Evolutionary conservation across 2,329 filamentous ascomycete genomes (phyloP).

Genomic region (Neonectria ditissima): DNA sequence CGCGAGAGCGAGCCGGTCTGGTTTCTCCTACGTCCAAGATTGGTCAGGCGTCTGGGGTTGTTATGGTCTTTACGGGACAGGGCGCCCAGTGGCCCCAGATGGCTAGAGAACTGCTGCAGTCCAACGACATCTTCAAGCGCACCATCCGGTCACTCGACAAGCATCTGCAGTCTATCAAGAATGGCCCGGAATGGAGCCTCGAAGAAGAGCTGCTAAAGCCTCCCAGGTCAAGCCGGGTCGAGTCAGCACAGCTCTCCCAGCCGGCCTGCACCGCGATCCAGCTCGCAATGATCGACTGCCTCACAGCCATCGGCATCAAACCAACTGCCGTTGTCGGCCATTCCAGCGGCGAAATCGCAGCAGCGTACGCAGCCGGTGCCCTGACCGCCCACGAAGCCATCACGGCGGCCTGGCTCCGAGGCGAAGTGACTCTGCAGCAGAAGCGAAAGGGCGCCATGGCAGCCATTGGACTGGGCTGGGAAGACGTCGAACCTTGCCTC

Average conservation of each 20-base stretch:
- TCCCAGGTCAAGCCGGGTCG: no score
- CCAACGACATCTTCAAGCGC: background rate
- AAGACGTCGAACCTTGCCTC: slow-evolving; percentile 45
- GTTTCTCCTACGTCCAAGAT: background rate
- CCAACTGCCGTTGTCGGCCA: slow-evolving; percentile 18
- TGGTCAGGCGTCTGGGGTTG: no score
- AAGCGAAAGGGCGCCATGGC: slow-evolving; percentile 50
- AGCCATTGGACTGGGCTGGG: slow-evolving; percentile 50
- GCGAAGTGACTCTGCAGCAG: background rate
- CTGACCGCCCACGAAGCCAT: background rate
- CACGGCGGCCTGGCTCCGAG: background rate
- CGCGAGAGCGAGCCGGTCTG: background rate
- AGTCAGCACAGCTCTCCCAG: slow-evolving; percentile 4
- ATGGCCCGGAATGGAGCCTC: slow-evolving; percentile 3
- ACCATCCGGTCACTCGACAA: background rate
- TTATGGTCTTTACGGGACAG: slow-evolving; percentile 50
- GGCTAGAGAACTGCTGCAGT: slow-evolving; percentile 39
- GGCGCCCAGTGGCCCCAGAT: slow-evolving; percentile 51
- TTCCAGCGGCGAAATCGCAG: slow-evolving; percentile 25
- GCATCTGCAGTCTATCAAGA: no score
- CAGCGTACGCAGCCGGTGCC: background rate
- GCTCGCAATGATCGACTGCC: background rate
- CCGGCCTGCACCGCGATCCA: slow-evolving; percentile 7
- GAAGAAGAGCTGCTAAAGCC: slow-evolving; percentile 2
- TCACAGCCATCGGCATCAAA: background rate